These are phyloP conservation scores for Pseudoscleropodium purum DNA, from an alignment of 225 moss, liverwort and hornwort species.

Conservation along the genomic window DNA sequence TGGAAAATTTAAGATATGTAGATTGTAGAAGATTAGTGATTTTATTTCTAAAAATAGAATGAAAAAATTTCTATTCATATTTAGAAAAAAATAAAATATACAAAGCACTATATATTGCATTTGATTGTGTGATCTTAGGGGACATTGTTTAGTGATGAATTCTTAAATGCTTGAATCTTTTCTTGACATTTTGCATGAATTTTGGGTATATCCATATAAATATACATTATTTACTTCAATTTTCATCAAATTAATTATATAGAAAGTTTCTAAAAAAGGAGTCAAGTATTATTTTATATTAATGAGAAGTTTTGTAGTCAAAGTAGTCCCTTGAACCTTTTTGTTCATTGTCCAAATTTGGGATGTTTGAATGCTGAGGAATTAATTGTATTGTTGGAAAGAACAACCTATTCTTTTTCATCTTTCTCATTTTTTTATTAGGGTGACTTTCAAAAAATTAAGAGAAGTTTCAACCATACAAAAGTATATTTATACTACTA, in stretches of 20 bases:
- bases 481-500: too few species aligned
- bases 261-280: background rate
- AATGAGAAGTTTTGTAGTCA: background rate
- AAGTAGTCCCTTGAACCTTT: accelerated
- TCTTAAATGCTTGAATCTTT: background rate
- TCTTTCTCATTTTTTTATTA: background rate
- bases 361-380: background rate
- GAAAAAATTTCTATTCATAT: background rate
- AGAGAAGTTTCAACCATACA: background rate
- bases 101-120: background rate
- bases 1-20: background rate
- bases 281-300: background rate
- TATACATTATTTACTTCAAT: too few species aligned
- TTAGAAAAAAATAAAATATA: background rate
- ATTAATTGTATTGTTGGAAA: too few species aligned
- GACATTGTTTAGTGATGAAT: background rate
- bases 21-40: too few species aligned
- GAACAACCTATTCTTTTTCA: background rate
- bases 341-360: background rate
- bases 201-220: background rate
- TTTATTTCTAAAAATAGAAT: background rate
- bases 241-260: background rate
- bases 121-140: background rate
- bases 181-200: background rate
- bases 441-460: background rate